These are phyloP conservation scores for Achaetomium macrosporum DNA, from an alignment of 2,329 filamentous ascomycete species.

Conservation along the genomic window DNA sequence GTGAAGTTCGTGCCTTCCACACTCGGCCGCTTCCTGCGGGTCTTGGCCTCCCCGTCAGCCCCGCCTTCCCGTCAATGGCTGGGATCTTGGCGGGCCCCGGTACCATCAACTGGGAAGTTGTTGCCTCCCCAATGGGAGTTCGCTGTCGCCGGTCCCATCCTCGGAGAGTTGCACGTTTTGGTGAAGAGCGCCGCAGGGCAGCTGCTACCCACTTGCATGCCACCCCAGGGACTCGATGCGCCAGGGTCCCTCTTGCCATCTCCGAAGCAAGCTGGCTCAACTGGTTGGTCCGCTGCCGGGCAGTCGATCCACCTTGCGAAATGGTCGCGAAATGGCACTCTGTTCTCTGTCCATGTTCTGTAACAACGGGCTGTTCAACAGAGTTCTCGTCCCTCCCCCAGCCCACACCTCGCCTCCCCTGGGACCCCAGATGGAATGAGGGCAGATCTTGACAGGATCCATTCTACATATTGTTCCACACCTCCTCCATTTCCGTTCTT, in stretches of 20 bases:
- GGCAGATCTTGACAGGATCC: conserved; percentile 16
- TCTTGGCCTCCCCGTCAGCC: conserved; percentile 13
- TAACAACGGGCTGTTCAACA: conserved; percentile 2
- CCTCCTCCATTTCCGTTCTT: conserved; percentile 12
- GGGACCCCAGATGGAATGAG: not conserved
- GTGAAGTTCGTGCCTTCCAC: conserved; percentile 9
- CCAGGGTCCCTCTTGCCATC: conserved; percentile 15
- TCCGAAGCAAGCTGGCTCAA: conserved; percentile 9
- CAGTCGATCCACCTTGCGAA: conserved; percentile 13
- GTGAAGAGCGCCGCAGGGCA: conserved; percentile 11
- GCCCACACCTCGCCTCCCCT: not conserved
- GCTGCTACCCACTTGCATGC: conserved; percentile 7
- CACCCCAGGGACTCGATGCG: conserved; percentile 11
- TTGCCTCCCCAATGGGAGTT: conserved; percentile 18
- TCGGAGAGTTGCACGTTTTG: conserved; percentile 21
- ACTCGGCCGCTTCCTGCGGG: conserved; percentile 12
- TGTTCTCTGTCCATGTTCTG: conserved; percentile 6
- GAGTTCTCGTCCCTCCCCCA: not conserved
- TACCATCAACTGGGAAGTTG: conserved; percentile 10
- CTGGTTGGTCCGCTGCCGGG: conserved; percentile 2
- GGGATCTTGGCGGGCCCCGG: conserved; percentile 14
- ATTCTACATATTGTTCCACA: conserved; percentile 22
- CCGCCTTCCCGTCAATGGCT: conserved; percentile 10
- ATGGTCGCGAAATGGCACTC: conserved; percentile 10
- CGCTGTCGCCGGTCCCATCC: conserved; percentile 11